A percentile compares a stretch with the other conserved stretches of the same genome.
Conservation (phyloP, 768 basidiomycete species). For the Dictyophora rubrovolvata region DNA sequence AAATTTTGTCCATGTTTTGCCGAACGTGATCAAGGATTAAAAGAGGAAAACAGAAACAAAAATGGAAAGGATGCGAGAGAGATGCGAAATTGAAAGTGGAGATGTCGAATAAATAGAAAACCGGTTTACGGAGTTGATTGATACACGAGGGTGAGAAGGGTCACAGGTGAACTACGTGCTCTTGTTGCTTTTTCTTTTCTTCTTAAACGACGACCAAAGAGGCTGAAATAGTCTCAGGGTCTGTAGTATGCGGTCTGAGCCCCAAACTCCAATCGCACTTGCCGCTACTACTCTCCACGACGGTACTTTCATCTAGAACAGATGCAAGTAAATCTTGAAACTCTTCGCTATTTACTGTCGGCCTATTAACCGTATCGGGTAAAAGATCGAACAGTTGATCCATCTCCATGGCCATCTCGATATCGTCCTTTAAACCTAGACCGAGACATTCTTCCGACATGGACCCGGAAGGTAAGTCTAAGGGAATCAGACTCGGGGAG, state of each 20-base stretch:
- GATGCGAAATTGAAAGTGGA: constrained; percentile 3
- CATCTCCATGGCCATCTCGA: constrained; percentile 34
- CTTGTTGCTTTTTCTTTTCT: not conserved
- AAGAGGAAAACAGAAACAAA: constrained; percentile 7
- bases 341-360: constrained; percentile 12
- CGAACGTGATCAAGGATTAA: constrained; percentile 3
- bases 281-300: not conserved
- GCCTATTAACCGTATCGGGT: constrained; percentile 22
- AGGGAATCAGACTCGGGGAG: constrained; percentile 14
- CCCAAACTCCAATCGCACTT: constrained; percentile 18
- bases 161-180: too few relatives aligned
- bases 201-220: constrained; percentile 14
- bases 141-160: not conserved
- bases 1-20: constrained; percentile 6
- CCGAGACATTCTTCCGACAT: constrained; percentile 12
- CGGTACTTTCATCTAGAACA: constrained; percentile 12
- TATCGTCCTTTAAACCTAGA: constrained; percentile 16
- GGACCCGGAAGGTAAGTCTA: constrained; percentile 16
- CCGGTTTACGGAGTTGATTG: constrained; percentile 13
- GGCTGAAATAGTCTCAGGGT: constrained; percentile 14
- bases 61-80: constrained; percentile 6
- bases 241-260: constrained; percentile 15
- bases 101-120: constrained; percentile 16
- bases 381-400: constrained; percentile 50
- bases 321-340: constrained; percentile 21